phyloP scores from a whole-genome alignment of 2,329 filamentous ascomycete genomes.

The Aspergillus neoniger region DNA sequence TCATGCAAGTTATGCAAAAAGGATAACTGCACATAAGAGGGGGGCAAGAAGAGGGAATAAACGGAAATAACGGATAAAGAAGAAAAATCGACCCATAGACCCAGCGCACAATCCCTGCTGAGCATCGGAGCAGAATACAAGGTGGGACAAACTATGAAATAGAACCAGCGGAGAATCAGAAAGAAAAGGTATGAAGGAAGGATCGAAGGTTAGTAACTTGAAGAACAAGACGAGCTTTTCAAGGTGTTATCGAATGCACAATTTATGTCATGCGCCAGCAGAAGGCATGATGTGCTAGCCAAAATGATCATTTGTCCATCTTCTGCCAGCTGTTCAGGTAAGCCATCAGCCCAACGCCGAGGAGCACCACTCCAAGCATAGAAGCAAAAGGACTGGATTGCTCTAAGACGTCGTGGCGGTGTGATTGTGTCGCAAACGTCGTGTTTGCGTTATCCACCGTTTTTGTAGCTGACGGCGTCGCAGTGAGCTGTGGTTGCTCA shows the following conservation, averaged over 20 bases:
- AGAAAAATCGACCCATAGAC: slow-evolving; percentile 15
- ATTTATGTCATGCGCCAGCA: neutral
- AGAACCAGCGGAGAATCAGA: slow-evolving; percentile 14
- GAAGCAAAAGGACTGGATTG: slow-evolving; percentile 74
- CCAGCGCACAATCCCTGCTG: slow-evolving; percentile 11
- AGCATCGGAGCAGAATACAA: slow-evolving; percentile 20
- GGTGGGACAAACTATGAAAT: slow-evolving; percentile 11
- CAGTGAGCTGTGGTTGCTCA: slow-evolving; percentile 41
- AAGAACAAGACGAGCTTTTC: slow-evolving; percentile 11
- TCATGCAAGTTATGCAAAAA: slow-evolving; percentile 30
- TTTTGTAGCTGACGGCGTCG: slow-evolving; percentile 51
- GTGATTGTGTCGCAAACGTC: slow-evolving; percentile 43
- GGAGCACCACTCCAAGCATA: slow-evolving; percentile 77
- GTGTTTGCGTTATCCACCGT: slow-evolving; percentile 45
- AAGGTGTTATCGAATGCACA: neutral
- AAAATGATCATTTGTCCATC: slow-evolving; percentile 46
- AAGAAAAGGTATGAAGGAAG: slow-evolving; percentile 18
- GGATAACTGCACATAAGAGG: slow-evolving; percentile 31
- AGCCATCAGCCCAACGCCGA: slow-evolving; percentile 82
- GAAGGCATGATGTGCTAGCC: slow-evolving; percentile 8
- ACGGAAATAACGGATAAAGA: slow-evolving; percentile 16
- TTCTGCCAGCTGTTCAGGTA: slow-evolving; percentile 82
- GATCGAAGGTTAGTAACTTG: slow-evolving; percentile 14
- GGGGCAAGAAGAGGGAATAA: slow-evolving; percentile 5
- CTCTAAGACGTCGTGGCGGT: slow-evolving; percentile 43